Percentiles rank a stretch among this genome's conserved stretches.
Evolutionary conservation across 352 stramenopile genomes (phyloP).

Genomic region (Globisporangium perplexum): DNA sequence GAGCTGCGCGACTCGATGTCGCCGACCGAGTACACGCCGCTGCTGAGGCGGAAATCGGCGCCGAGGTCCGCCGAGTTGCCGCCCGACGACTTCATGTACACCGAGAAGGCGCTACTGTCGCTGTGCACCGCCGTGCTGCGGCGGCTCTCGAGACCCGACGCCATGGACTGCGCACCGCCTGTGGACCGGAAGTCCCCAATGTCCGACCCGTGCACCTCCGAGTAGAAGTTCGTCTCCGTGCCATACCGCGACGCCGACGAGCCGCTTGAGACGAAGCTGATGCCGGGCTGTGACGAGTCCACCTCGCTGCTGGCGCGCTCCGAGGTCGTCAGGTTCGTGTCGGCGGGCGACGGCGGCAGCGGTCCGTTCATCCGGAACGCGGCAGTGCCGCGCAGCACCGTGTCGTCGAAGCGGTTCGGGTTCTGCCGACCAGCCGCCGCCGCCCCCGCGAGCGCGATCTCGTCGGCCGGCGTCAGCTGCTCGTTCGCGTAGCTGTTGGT

Average conservation of each 20-base stretch:
- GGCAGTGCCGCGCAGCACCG: constrained; percentile 7
- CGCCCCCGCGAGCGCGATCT: constrained; percentile 24
- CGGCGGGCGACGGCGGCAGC: constrained; percentile 6
- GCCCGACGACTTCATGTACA: constrained; percentile 26
- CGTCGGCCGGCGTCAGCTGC: constrained; percentile 25
- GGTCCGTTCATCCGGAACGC: constrained; percentile 12
- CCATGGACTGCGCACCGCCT: constrained; percentile 5
- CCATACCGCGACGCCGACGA: constrained; percentile 5
- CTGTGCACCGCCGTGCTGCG: constrained; percentile 18
- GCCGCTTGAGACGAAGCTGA: constrained; percentile 10
- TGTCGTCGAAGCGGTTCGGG: constrained; percentile 12
- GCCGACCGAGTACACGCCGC: constrained; percentile 18
- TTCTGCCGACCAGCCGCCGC: constrained; percentile 3
- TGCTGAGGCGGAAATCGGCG: constrained; percentile 20
- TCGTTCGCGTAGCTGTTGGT: constrained; percentile 19
- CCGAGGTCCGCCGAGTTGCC: constrained; percentile 7
- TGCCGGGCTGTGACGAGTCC: constrained; percentile 5
- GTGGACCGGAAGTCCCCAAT: constrained; percentile 22
- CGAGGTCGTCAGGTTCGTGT: background rate
- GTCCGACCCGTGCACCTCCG: constrained; percentile 6
- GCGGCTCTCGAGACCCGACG: background rate
- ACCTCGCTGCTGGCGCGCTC: constrained; percentile 5
- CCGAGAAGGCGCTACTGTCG: constrained; percentile 31
- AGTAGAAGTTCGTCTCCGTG: constrained; percentile 7
- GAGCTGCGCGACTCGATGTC: constrained; percentile 13